Base-by-base conservation (phyloP, 2,329 filamentous ascomycete genomes). In the Mycosphaerelloides madeirae region DNA sequence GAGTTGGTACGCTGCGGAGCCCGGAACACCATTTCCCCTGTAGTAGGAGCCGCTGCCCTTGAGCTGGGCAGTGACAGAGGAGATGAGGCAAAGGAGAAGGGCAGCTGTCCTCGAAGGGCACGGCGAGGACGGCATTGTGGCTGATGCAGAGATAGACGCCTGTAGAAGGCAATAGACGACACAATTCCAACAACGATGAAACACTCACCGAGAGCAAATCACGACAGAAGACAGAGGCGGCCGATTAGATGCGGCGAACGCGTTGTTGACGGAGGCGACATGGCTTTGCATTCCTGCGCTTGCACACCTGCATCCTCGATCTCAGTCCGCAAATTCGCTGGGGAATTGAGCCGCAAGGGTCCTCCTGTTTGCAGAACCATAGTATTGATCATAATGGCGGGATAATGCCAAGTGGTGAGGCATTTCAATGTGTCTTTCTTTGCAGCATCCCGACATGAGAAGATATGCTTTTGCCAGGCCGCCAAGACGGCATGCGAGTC, bases 21-120 rank as follows among this genome's bases (percentile, higher is more conserved):
- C 55, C 31, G 61, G 56, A 7, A 56, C 52, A 18, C 62, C 62
- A 38, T 53, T 52, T 19, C 60, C 62, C n/a, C 38, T 40, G 31
- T 50, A 55, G 15, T 54, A 55, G 13, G 44, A 48, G 19, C 51
- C 62, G 31, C 59, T 60, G 12, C 55, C 52, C 5, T 53, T 44
- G 43, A 54, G 57, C 43, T 65, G 61, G 3, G 56, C 52, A 9
- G 39, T 35, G 38, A 44, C 46, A 15, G 48, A 34, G 14, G 48
- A 44, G n/a, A 56, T 8, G 16, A 56, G 29, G 33, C 44, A 48
- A 29, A 61, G 38, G 19, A 58, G 35, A 22, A 29, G 25, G 25
- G 29, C 31, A 18, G 37, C 48, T 33, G 49, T 52, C 46, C 59
- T 53, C 52, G 55, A 55, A 50, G 41, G 29, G 41, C 56, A 46